phyloP scores from a whole-genome alignment of 108 stramenopile species.

The Skeletonema grethae region DNA sequence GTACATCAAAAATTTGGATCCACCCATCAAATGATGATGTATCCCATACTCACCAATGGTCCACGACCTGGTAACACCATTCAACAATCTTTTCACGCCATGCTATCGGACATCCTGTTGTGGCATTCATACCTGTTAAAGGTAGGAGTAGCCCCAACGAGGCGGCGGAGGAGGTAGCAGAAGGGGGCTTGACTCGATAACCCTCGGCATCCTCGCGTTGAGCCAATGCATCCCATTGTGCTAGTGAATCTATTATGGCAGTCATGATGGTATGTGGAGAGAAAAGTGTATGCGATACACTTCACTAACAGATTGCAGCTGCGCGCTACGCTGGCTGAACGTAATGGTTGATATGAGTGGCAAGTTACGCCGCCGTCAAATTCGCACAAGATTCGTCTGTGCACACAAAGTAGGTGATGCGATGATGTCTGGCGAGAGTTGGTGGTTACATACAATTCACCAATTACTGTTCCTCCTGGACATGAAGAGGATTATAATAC shows the following conservation, averaged over 20 bases:
- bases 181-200: background rate
- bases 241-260: background rate
- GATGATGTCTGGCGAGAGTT: no score
- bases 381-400: no score
- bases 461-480: no score
- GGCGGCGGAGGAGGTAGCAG: background rate
- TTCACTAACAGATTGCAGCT: no score
- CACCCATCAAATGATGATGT: background rate
- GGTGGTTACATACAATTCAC: no score
- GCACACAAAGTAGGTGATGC: no score
- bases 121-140: background rate
- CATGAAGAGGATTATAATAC: no score
- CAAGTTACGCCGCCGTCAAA: no score
- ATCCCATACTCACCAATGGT: constrained; percentile 3
- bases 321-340: no score
- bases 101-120: background rate
- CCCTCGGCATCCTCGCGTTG: background rate
- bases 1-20: no score
- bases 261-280: background rate
- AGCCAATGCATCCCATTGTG: constrained; percentile 2
- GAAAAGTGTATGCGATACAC: no score
- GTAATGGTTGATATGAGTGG: no score
- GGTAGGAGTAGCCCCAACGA: background rate
- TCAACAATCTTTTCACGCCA: constrained; percentile 5
- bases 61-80: background rate